Evolutionary conservation across 2,329 filamentous ascomycete species (phyloP).

Genomic region (Penicillium olsonii): DNA sequence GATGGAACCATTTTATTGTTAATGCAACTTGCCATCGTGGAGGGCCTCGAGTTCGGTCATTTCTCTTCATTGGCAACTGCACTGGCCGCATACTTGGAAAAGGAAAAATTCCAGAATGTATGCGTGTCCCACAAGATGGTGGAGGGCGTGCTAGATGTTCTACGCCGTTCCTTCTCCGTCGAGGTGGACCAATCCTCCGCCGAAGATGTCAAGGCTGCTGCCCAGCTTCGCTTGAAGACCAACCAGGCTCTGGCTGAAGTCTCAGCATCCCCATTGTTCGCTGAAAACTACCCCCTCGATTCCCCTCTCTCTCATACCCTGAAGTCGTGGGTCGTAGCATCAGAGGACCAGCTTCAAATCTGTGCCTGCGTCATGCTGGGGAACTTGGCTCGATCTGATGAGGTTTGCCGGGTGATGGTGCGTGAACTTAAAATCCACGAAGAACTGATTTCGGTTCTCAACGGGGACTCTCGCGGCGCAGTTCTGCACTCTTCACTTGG

Average conservation of each 20-base stretch:
- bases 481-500: constrained; percentile 49
- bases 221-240: constrained; percentile 39
- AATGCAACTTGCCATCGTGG: constrained; percentile 33
- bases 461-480: constrained; percentile 39
- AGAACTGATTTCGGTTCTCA: constrained; percentile 43
- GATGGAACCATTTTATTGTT: constrained; percentile 38
- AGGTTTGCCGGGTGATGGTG: constrained; percentile 45
- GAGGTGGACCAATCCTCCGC: constrained; percentile 26
- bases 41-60: constrained; percentile 29
- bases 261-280: constrained; percentile 40
- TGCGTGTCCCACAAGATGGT: constrained; percentile 38
- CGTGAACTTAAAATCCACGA: constrained; percentile 41
- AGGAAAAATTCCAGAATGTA: constrained; percentile 40
- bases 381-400: constrained; percentile 49
- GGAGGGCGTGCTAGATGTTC: constrained; percentile 33
- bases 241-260: constrained; percentile 46
- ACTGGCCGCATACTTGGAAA: constrained; percentile 38
- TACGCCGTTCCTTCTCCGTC: constrained; percentile 34
- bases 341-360: constrained; percentile 47
- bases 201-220: constrained; percentile 38
- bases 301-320: constrained; percentile 39
- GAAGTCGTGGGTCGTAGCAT: constrained; percentile 41
- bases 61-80: constrained; percentile 36
- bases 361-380: constrained; percentile 51
- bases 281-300: constrained; percentile 40